Base-by-base conservation (phyloP, 306 rosid genomes). In the Sindora glabra region DNA sequence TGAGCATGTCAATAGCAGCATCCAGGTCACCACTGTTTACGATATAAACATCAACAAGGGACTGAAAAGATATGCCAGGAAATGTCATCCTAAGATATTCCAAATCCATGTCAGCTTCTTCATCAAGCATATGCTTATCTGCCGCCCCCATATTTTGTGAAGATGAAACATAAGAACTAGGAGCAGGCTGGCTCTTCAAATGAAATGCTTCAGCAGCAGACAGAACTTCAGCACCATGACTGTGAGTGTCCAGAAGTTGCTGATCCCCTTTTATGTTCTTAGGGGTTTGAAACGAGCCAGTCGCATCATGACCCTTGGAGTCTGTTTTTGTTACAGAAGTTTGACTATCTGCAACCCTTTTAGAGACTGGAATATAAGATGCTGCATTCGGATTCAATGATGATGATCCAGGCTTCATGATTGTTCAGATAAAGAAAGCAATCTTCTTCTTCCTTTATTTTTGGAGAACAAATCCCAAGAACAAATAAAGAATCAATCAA, bases 371-470 rank as follows among this genome's bases (percentile, higher is more conserved):
- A 82, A 87, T 57, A 70, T 84, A 87, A 2, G 89, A 59, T 7
- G 85, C 81, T 26, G 97, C 97, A 58, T 77, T 74, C 32, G 94
- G 95, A 73, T 90, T 90, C 90, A 90, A 74, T 51, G 84, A 72
- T 46, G 89, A 84, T 22, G 38, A 36, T 63, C 62, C 78, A 6
- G 73, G 86, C 86, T 70, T 79, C 90, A 85, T 85, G 58, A 68
- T 48, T 19, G 62, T 59, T 72, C 70, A 57, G 55, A 16, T 16
- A 68, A 25, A 53, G 47, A 23, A 29, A 22, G 59, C 17, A 39
- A 14, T 21, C 3, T 59, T 51, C 30, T 37, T 53, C n/a, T n/a
- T n/a, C n/a, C 73, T 30, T 24, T 24, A 34, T 27, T 10, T 15
- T n/a, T n/a, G n/a, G n/a, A n/a, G n/a, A n/a, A n/a, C n/a, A n/a